A percentile compares a stretch with the other conserved stretches of the same genome.
Conservation (phyloP, 176 grass and related monocot species). For the Eragrostis nindensis region DNA sequence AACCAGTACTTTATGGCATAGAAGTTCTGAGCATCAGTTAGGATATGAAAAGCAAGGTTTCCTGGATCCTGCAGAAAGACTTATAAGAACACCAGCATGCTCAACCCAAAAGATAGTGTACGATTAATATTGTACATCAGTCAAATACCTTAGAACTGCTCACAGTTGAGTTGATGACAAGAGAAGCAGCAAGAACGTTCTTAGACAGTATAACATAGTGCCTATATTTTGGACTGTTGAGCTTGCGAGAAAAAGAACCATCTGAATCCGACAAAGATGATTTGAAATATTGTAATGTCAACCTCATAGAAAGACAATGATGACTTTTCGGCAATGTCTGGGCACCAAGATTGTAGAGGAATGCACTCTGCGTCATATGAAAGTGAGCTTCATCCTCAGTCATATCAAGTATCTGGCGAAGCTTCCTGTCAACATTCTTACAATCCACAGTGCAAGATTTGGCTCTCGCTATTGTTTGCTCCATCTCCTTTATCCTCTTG, state of each 20-base stretch:
- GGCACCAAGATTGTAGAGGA: constrained; percentile 83
- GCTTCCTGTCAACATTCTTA: constrained; percentile 79
- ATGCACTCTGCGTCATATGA: constrained; percentile 91
- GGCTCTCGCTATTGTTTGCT: constrained; percentile 58
- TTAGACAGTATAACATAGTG: constrained; percentile 88
- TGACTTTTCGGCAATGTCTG: constrained; percentile 88
- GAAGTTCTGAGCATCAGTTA: constrained; percentile 83
- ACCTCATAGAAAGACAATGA: constrained; percentile 88
- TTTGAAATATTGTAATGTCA: constrained; percentile 92
- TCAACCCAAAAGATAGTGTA: constrained; percentile 33
- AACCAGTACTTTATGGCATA: constrained; percentile 96
- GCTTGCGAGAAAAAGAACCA: constrained; percentile 48
- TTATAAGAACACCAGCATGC: constrained; percentile 30
- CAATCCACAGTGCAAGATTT: constrained; percentile 78
- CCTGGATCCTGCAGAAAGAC: constrained; percentile 62
- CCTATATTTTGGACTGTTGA: constrained; percentile 50
- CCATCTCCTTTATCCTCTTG: constrained; percentile 76
- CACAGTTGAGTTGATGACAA: constrained; percentile 86
- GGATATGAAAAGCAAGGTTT: constrained; percentile 81
- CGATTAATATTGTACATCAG: constrained; percentile 23
- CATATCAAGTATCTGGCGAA: constrained; percentile 90
- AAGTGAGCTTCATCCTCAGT: constrained; percentile 91
- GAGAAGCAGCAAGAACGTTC: constrained; percentile 77
- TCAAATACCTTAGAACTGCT: constrained; percentile 76
- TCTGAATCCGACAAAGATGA: constrained; percentile 52